These are phyloP conservation scores for Eutrema heterophyllum DNA, from an alignment of 345 rosid genomes.

Conservation along the genomic window DNA sequence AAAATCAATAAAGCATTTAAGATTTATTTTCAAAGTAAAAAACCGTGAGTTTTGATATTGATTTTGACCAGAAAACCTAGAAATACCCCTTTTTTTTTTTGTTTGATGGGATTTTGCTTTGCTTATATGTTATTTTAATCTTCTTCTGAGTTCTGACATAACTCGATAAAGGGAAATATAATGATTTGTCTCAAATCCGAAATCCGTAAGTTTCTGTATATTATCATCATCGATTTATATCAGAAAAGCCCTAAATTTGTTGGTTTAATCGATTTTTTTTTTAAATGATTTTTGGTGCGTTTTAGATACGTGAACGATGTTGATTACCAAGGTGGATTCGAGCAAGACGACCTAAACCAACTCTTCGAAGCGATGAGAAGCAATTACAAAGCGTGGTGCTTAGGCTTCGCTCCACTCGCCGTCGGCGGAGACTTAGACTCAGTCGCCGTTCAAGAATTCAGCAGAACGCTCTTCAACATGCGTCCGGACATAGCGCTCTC, in stretches of 20 bases:
- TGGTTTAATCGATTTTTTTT: background rate
- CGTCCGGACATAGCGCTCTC: conserved; percentile 85
- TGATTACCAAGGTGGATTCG: conserved; percentile 86
- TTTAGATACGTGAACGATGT: conserved; percentile 64
- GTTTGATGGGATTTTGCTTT: background rate
- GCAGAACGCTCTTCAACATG: conserved; percentile 93
- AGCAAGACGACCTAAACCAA: conserved; percentile 70
- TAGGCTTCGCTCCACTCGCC: conserved; percentile 81
- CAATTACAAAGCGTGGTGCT: conserved; percentile 86
- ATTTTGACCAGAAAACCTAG: background rate
- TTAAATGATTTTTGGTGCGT: background rate
- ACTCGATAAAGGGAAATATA: no score
- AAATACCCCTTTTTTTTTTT: background rate
- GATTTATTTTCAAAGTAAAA: background rate
- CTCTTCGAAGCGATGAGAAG: conserved; percentile 70
- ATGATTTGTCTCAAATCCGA: no score
- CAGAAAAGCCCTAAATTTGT: background rate
- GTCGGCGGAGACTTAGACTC: conserved; percentile 94
- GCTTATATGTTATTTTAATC: background rate
- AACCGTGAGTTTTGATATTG: background rate
- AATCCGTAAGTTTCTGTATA: no score
- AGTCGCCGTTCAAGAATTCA: conserved; percentile 83
- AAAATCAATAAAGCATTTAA: background rate
- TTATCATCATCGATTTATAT: no score
- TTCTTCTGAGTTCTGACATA: no score